Conservation (phyloP, 164 flowering plant genomes). For the Warburgia ugandensis region DNA sequence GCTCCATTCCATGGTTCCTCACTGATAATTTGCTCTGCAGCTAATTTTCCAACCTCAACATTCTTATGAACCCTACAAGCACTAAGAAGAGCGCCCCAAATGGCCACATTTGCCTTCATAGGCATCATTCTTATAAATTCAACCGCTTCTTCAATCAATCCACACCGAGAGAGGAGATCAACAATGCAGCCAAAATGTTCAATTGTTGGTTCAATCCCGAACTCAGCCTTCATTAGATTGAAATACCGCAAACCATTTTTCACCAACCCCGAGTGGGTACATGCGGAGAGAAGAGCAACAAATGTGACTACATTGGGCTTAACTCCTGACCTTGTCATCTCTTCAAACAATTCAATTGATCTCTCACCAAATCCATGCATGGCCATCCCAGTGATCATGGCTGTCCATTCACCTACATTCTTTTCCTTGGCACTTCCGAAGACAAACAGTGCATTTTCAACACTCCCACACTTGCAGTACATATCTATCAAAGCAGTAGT, state of each 20-base stretch:
- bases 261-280: constrained; percentile 33
- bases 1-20: constrained; percentile 31
- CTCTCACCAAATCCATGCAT: constrained; percentile 28
- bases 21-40: constrained; percentile 13
- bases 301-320: constrained; percentile 27
- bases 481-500: constrained; percentile 31
- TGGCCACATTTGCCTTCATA: constrained; percentile 27
- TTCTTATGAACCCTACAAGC: constrained; percentile 28
- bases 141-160: constrained; percentile 21
- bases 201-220: constrained; percentile 23
- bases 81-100: constrained; percentile 29
- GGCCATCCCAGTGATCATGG: constrained; percentile 28
- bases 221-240: constrained; percentile 20
- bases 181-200: constrained; percentile 35
- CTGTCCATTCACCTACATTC: constrained; percentile 30
- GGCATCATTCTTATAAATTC: constrained; percentile 20
- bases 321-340: constrained; percentile 22
- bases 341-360: constrained; percentile 21
- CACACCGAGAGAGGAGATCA: constrained; percentile 31
- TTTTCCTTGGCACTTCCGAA: constrained; percentile 18
- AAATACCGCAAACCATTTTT: constrained; percentile 26
- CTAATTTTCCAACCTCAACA: constrained; percentile 21
- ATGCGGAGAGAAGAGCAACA: constrained; percentile 28
- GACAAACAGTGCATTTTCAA: constrained; percentile 14
- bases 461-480: constrained; percentile 34